These are phyloP conservation scores for Pyropia yezoensis DNA, from an alignment of 23 red algal species.

Conservation along the genomic window DNA sequence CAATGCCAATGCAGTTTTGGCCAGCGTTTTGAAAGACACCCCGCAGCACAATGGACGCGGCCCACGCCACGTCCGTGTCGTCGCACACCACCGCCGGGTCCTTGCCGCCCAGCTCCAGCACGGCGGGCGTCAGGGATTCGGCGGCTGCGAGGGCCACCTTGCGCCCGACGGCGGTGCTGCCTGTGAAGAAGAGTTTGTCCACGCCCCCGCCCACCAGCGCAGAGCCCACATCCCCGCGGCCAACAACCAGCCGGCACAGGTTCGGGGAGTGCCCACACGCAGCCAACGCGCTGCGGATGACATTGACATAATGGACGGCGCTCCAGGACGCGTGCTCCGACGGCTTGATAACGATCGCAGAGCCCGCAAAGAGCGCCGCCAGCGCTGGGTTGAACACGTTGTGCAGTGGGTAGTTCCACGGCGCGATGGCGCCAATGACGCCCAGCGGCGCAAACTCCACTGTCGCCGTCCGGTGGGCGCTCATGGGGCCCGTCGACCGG, in stretches of 20 bases:
- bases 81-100: constrained; percentile 79
- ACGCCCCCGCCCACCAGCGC: constrained; percentile 59
- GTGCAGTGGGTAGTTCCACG: constrained; percentile 99
- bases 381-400: constrained; percentile 89
- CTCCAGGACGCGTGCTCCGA: constrained; percentile 70
- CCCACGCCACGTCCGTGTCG: constrained; percentile 65
- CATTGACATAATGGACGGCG: constrained; percentile 45
- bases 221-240: constrained; percentile 40
- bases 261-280: constrained; percentile 63
- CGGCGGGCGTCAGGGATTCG: constrained; percentile 53
- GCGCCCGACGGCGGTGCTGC: constrained; percentile 66
- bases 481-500: constrained; percentile 71
- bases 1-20: constrained; percentile 96
- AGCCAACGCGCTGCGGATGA: constrained; percentile 46
- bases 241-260: constrained; percentile 64
- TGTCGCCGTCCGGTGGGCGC: constrained; percentile 49
- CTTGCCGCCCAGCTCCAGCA: constrained; percentile 94
- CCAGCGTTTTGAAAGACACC: constrained; percentile 94
- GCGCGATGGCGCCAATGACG: constrained; percentile 89
- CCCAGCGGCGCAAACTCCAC: constrained; percentile 90
- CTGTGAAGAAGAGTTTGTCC: constrained; percentile 96
- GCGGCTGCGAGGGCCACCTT: constrained; percentile 73
- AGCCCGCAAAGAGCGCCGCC: constrained; percentile 82
- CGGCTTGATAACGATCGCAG: constrained; percentile 88
- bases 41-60: constrained; percentile 48